Conservation (phyloP, 176 grass and related monocot species). For the Oryza longistaminata region DNA sequence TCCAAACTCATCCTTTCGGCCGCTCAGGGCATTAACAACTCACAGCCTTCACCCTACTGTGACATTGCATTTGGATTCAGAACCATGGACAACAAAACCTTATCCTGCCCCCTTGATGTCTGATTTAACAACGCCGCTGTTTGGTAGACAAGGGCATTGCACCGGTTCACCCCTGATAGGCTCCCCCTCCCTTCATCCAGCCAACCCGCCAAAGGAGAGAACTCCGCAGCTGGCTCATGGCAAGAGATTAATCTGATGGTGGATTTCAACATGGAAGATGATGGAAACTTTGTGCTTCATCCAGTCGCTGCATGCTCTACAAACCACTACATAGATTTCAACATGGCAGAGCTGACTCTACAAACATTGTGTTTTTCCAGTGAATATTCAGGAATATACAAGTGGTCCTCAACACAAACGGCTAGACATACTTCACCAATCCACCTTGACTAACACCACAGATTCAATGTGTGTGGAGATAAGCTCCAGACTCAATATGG, state of each 20-base stretch:
- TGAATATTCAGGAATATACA: background rate
- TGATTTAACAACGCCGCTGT: conserved; percentile 36
- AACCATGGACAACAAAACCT: conserved; percentile 2
- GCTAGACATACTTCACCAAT: conserved; percentile 22
- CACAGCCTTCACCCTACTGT: conserved; percentile 34
- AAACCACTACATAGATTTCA: background rate
- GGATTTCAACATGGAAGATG: conserved; percentile 23
- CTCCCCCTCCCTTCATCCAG: too few relatives aligned
- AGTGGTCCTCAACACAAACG: conserved; percentile 39
- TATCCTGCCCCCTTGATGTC: conserved; percentile 40
- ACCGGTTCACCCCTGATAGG: background rate
- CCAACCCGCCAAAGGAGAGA: background rate
- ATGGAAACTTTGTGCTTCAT: conserved; percentile 30
- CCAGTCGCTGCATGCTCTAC: conserved; percentile 11
- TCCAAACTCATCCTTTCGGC: background rate
- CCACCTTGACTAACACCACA: background rate
- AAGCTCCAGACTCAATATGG: background rate
- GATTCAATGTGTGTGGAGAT: background rate
- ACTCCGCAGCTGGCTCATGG: conserved; percentile 15
- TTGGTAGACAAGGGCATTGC: conserved; percentile 38
- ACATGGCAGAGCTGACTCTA: too few relatives aligned
- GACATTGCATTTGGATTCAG: conserved; percentile 54
- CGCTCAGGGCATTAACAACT: background rate
- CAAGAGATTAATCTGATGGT: conserved; percentile 25
- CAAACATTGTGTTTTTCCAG: background rate